These are phyloP conservation scores for Alternaria postmessia DNA, from an alignment of 2,329 filamentous ascomycete genomes.

Conservation along the genomic window DNA sequence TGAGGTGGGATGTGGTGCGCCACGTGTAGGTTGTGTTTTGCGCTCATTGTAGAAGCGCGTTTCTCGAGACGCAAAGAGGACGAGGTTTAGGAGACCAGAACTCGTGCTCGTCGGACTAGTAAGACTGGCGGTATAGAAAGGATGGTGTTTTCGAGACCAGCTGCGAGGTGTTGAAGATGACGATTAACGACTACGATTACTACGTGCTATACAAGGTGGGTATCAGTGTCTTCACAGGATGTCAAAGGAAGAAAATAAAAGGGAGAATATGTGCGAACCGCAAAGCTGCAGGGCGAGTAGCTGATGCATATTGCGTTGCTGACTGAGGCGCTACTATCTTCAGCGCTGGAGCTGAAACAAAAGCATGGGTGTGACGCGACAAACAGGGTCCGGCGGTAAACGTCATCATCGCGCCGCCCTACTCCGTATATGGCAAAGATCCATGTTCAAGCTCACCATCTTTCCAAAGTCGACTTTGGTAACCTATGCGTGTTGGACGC, in stretches of 20 bases:
- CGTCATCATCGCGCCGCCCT: constrained; percentile 4
- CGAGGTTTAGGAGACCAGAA: too few species aligned
- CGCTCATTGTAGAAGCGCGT: constrained; percentile 25
- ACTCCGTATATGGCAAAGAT: background rate
- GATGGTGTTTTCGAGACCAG: background rate
- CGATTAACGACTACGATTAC: constrained; percentile 17
- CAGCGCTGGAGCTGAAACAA: constrained; percentile 8
- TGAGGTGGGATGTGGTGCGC: constrained; percentile 40
- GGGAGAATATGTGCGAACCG: background rate
- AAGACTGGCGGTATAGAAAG: background rate
- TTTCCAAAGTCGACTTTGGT: background rate
- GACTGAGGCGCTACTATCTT: constrained; percentile 13
- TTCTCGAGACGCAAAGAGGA: background rate
- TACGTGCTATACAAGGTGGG: background rate
- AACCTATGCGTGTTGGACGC: background rate
- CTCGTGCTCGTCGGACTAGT: background rate
- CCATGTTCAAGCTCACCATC: background rate
- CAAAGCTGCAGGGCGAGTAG: constrained; percentile 8
- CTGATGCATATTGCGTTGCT: constrained; percentile 20
- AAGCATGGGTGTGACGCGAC: constrained; percentile 8
- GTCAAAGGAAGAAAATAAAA: background rate
- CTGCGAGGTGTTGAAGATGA: background rate
- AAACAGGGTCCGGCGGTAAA: constrained; percentile 1
- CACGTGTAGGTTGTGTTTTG: constrained; percentile 45
- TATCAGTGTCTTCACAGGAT: background rate